Evolutionary conservation across 2,329 filamentous ascomycete genomes (phyloP).

Genomic region (Fusarium sp.): DNA sequence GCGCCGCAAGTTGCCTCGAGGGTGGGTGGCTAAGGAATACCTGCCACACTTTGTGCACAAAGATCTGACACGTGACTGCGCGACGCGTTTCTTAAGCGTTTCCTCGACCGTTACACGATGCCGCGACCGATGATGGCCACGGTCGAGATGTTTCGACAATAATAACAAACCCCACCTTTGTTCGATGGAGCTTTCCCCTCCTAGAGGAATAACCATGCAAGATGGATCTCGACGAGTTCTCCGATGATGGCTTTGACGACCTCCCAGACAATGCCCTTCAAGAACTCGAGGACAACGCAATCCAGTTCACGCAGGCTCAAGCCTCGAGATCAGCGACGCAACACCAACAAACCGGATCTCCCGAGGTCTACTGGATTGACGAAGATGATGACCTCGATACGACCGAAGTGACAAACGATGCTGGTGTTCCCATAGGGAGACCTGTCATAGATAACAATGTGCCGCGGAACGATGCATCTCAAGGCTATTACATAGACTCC

Average conservation of each 20-base stretch:
- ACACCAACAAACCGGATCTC: constrained; percentile 45
- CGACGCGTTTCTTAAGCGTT: constrained; percentile 43
- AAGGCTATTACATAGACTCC: constrained; percentile 35
- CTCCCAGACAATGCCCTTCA: constrained; percentile 68
- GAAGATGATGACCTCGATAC: constrained; percentile 70
- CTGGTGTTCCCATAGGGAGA: constrained; percentile 55
- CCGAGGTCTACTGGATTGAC: constrained; percentile 59
- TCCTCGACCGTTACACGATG: constrained; percentile 11
- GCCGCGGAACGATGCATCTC: constrained; percentile 49
- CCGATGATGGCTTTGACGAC: constrained; percentile 72
- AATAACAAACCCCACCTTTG: constrained; percentile 5
- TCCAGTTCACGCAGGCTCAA: constrained; percentile 67
- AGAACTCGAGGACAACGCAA: constrained; percentile 73
- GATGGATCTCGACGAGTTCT: constrained; percentile 68
- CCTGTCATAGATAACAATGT: constrained; percentile 54
- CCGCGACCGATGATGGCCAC: constrained; percentile 9
- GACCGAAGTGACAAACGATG: constrained; percentile 65
- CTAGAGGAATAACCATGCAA: constrained; percentile 27
- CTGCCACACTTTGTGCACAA: not conserved
- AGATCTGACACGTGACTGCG: constrained; percentile 47
- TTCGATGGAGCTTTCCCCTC: constrained; percentile 42
- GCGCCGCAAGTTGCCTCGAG: constrained; percentile 8
- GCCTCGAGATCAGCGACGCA: constrained; percentile 43
- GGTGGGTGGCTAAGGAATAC: not conserved
- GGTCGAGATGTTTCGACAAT: constrained; percentile 9